phyloP scores from a whole-genome alignment of 768 basidiomycete genomes.

The Neoboletus brunneissimus region DNA sequence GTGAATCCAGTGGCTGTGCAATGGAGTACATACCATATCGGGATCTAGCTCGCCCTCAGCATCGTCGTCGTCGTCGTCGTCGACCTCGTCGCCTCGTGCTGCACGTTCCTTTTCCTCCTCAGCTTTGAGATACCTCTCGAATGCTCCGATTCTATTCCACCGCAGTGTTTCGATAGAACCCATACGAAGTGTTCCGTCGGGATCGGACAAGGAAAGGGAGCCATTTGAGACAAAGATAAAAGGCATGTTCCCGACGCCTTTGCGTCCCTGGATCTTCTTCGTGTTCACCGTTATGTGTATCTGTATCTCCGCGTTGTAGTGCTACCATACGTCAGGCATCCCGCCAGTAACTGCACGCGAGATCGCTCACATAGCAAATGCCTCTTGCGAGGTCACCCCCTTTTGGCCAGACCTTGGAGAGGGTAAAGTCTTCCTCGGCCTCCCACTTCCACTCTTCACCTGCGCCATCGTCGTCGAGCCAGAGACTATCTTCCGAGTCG shows the following conservation, averaged over 20 bases:
- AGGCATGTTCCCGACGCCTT: constrained; percentile 60
- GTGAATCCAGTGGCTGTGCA: not conserved
- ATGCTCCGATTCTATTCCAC: constrained; percentile 30
- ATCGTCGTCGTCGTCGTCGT: constrained; percentile 23
- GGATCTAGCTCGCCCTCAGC: constrained; percentile 28
- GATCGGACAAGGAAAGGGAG: constrained; percentile 27
- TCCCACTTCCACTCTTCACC: constrained; percentile 63
- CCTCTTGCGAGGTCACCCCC: constrained; percentile 42
- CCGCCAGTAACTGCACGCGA: not conserved
- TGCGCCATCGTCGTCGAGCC: constrained; percentile 32
- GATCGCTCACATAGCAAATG: constrained; percentile 58
- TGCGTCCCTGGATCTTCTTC: constrained; percentile 47
- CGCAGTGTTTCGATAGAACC: constrained; percentile 26
- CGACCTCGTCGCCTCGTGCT: constrained; percentile 15
- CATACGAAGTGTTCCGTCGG: constrained; percentile 21
- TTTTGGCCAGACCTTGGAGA: constrained; percentile 57
- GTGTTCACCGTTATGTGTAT: constrained; percentile 66
- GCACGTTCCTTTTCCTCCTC: constrained; percentile 29
- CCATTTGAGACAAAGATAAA: constrained; percentile 57
- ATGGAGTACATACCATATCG: constrained; percentile 22
- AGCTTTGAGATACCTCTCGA: constrained; percentile 26
- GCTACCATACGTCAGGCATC: constrained; percentile 33
- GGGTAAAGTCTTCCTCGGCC: constrained; percentile 62
- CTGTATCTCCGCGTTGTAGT: constrained; percentile 49
- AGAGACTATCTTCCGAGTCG: constrained; percentile 33